Base-by-base conservation (phyloP, 2,329 filamentous ascomycete species). In the Nothophaeocryptopus gaeumannii region DNA sequence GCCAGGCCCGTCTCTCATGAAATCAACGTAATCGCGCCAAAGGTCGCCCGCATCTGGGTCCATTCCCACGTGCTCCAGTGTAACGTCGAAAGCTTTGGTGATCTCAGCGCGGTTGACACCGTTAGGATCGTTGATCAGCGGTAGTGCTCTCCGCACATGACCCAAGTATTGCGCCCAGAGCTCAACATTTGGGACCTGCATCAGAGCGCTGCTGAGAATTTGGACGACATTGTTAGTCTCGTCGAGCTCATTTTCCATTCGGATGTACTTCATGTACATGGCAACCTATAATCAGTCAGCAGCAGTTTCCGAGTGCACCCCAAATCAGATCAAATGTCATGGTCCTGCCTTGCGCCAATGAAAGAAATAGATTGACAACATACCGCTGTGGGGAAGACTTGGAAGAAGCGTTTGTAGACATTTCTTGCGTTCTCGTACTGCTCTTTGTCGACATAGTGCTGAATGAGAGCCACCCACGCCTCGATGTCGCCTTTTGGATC, bases 131-230 rank as follows among this genome's bases (percentile, higher is more conserved):
- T 86, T 84, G 37, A 79, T 89, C 51, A 97, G 75, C 58, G 95
- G 92, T 69, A 96, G 93, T 57, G 89, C 82, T 40, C 93, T 86
- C 45, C 93, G 89, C 55, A 97, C 88, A 68, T 97, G 96, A 70
- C 96, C 90, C 54, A 99, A 82, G 68, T 99, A 99, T 30, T 90
- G 81, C 5, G 87, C 89, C 89, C 91, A 99, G 14, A 99, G 80
- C 54, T 87, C 82, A 34, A 97, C 86, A 66, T 92, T 88, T 9
- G 88, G 85, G 14, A 93, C 85, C 8, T 81, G 81, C 60, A 89
- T 78, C 34, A 99, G 80, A 30, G 87, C 90, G 59, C 83, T 82
- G 56, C 82, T 83, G 68, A 99, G 96, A 15, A 99, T 84, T 45
- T 83, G 78, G 69, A 96, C 92, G 12, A 95, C 84, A 39, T 83